Conservation (phyloP, 2,329 filamentous ascomycete genomes). For the Sporothrix brasiliensis region DNA sequence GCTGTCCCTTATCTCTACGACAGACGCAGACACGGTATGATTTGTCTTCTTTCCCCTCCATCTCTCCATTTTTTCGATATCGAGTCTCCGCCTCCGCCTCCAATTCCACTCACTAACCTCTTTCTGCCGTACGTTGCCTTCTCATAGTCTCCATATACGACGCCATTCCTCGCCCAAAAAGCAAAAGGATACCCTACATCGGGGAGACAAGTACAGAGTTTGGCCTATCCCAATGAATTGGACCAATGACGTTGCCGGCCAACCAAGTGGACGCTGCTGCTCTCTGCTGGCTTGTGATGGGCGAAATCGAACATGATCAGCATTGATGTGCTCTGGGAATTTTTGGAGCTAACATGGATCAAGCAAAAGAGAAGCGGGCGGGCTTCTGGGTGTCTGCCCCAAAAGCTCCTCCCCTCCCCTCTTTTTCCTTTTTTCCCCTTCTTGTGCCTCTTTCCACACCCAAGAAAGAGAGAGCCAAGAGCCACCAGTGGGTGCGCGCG, state of each 20-base stretch:
- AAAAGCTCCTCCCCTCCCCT: background rate
- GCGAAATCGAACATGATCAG: conserved; percentile 17
- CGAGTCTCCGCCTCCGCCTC: conserved; percentile 14
- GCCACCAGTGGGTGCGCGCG: too few relatives aligned
- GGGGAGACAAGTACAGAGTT: background rate
- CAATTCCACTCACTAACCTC: background rate
- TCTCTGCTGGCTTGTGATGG: conserved; percentile 5
- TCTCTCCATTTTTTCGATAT: conserved; percentile 14
- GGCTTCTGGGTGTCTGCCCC: background rate
- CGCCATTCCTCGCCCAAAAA: background rate
- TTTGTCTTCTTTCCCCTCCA: background rate
- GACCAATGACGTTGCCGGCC: conserved; percentile 19
- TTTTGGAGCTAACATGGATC: conserved; percentile 14
- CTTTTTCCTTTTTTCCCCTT: background rate
- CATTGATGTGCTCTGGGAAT: conserved; percentile 26
- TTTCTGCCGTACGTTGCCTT: background rate
- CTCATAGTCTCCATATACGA: too few relatives aligned
- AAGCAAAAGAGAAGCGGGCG: conserved; percentile 14
- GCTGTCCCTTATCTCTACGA: background rate
- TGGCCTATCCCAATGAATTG: background rate
- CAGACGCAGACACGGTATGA: background rate
- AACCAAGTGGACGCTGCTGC: background rate
- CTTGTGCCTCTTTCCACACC: background rate
- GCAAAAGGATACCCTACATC: background rate
- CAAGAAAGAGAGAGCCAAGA: background rate